Base-by-base conservation (phyloP, 345 rosid genomes). In the Eucalyptus cloeziana region DNA sequence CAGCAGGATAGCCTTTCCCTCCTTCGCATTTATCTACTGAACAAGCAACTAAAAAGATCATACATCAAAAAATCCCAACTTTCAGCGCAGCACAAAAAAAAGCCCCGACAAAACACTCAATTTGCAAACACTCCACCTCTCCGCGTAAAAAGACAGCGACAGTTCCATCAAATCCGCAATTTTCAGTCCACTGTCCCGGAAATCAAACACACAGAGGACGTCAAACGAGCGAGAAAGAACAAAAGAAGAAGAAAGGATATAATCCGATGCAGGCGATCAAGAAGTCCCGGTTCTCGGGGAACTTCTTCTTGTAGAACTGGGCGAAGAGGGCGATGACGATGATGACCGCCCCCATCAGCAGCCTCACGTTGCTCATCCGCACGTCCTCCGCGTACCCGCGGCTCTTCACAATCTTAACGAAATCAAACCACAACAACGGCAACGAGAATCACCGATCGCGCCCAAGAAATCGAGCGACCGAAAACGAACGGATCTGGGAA, bases 221-320 rank as follows among this genome's bases (percentile, higher is more conserved):
- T 0, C 83, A 76, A 76, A 19, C 40, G 47, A 76, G 16, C 30
- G 83, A 10, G 30, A 76, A 76, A 21, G 13, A n/a, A 64, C 76
- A 14, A n/a, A 62, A 43, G 37, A 11, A 11, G 44, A 64, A 40
- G 83, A 86, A 94, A 95, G 99, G 99, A 98, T 98, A 98, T 98
- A 94, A 97, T 69, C 37, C 94, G 88, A 98, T 96, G 96, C 99
- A 98, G 64, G 90, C 95, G 89, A 98, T 96, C 93, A 97, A 91
- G 90, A 97, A 97, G 60, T 96, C 95, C 11, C 93, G 91, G 88
- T 98, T 98, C 94, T 98, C 98, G 5, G 99, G 99, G 92, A 98
- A 98, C 90, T 98, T 98, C 95, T 97, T 98, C 86, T 97, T 98
- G 98, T 98, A 98, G 89, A 98, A 98, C 94, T 98, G 99, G 80